Evolutionary conservation across 768 basidiomycete species (phyloP), one percentile per base, ranked within the genome.

Genomic region (Chalciporus piperatus): DNA sequence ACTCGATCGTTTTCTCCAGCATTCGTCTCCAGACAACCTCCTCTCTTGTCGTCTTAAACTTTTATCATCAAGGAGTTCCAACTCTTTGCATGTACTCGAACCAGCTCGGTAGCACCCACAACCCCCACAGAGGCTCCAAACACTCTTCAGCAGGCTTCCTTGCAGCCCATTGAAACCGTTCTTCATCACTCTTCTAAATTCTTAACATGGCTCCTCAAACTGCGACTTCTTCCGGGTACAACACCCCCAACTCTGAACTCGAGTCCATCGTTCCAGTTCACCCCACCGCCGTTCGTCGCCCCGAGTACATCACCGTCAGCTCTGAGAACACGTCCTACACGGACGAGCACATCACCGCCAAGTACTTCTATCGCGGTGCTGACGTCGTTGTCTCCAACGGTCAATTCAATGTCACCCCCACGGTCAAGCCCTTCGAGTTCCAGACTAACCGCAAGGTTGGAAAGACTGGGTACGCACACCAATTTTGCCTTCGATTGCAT

Each of bases 81-180:
- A 73, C 65, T 64, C 67, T 61, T 77, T 91, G 87, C 82, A 94
- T 94, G 92, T 96, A 86, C 89, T 91, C 89, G 59, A 94, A 95
- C 89, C 85, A 87, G 71, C 87, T 94, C 61, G 85, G 87, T 73
- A 89, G 87, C 72, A 76, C 83, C 60, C 92, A 95, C 77, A 95
- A 95, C 76, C 79, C 81, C 63, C 81, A 89, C 76, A 80, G 91
- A 84, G 93, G 93, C 77, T 70, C 66, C 64, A 93, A 89, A 70
- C 93, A 95, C 79, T 83, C 87, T 60, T 74, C 75, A 67, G 81
- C 89, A 60, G 82, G 84, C 58, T 81, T 86, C 65, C 68, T 91
- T 48, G 76, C 76, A 72, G 53, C 68, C 52, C 73, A 75, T 55
- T 76, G 54, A 74, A 53, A 56, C 52, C 58, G 52, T 56, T 60